Conservation (phyloP, 306 rosid species). For the Prinsepia uniflora region DNA sequence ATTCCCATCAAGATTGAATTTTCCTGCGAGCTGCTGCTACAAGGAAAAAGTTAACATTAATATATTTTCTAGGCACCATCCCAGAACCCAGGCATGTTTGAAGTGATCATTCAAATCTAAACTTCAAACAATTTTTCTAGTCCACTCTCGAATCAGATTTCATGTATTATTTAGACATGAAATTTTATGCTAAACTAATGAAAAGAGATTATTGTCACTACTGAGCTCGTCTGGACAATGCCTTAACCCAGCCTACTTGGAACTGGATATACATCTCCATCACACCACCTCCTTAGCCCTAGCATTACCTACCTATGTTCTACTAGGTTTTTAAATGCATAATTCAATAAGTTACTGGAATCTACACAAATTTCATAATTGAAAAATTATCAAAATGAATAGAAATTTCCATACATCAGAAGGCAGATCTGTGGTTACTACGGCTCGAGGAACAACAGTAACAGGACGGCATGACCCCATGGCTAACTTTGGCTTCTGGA, state of each 20-base stretch:
- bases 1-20: slow-evolving; percentile 76
- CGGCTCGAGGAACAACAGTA: slow-evolving; percentile 51
- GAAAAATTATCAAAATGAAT: not conserved
- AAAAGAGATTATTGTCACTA: too few relatives aligned
- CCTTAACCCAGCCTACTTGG: not conserved
- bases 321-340: not conserved
- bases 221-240: not conserved
- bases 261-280: not conserved
- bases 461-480: slow-evolving; percentile 37
- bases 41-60: slow-evolving; percentile 32
- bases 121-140: not conserved
- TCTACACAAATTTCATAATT: not conserved
- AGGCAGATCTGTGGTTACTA: slow-evolving; percentile 44
- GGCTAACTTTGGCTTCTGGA: slow-evolving; percentile 42
- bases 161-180: not conserved
- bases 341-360: not conserved
- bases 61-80: slow-evolving; percentile 20
- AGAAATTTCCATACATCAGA: slow-evolving; percentile 43
- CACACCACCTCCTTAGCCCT: not conserved
- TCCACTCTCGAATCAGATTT: not conserved
- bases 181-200: too few relatives aligned
- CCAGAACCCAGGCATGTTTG: not conserved
- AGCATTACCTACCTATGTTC: not conserved
- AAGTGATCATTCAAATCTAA: not conserved
- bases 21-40: slow-evolving; percentile 65